phyloP scores from a whole-genome alignment of 345 rosid species.

The Murraya koenigii region DNA sequence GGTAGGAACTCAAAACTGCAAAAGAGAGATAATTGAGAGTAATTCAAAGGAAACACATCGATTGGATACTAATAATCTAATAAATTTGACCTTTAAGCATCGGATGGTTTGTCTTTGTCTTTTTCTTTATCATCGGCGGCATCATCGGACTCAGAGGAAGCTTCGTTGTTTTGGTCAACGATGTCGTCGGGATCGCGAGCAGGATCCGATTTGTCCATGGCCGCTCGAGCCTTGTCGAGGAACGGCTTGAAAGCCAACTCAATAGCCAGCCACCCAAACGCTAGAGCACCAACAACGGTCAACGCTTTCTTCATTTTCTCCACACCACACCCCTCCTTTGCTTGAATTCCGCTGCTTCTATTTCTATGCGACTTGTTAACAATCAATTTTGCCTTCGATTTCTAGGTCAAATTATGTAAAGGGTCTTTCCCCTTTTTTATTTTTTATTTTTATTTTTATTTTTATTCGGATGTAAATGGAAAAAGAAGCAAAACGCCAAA shows the following conservation, averaged over 20 bases:
- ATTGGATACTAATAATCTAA: not conserved
- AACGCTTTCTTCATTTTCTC: constrained; percentile 46
- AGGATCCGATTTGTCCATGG: constrained; percentile 71
- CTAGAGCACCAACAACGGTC: constrained; percentile 67
- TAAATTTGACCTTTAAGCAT: not conserved
- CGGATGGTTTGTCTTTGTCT: not conserved
- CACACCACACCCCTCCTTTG: not conserved
- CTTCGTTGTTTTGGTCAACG: not conserved
- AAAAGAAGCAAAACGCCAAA: too few species aligned
- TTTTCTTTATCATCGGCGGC: not conserved
- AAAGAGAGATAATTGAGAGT: not conserved
- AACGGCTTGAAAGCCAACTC: constrained; percentile 80
- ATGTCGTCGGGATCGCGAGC: constrained; percentile 55
- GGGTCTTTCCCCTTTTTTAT: too few species aligned
- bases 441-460: too few species aligned
- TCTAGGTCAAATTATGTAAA: not conserved
- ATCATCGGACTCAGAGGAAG: not conserved
- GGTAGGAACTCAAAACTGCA: too few species aligned
- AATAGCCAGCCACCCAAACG: constrained; percentile 75
- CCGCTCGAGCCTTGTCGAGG: constrained; percentile 55
- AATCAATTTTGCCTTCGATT: not conserved
- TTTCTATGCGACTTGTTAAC: not conserved
- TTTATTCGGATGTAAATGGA: too few species aligned
- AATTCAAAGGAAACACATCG: not conserved
- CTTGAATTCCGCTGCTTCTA: constrained; percentile 2